Base-by-base conservation (phyloP, 2,329 filamentous ascomycete genomes). In the Nemania bipapillata region DNA sequence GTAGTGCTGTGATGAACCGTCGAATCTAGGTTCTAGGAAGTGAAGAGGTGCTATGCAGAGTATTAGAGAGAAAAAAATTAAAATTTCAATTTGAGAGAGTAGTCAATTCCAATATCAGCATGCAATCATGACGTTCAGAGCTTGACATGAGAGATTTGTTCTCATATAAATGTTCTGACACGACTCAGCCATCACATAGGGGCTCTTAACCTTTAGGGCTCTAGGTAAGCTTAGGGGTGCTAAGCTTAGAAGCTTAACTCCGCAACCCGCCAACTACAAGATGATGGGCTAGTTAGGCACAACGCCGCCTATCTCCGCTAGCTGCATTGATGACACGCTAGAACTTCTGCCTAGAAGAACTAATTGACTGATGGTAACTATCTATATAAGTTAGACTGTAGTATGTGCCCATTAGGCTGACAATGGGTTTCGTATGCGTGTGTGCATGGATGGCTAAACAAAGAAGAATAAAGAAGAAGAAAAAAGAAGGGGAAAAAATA, bases 281-380 rank as follows among this genome's bases (percentile, higher is more conserved):
- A 37, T 22, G 24, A 17, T 30, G 61, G 28, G 54, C 5, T 37
- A 63, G 30, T 49, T 32, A n/a, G 45, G 30, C 1, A 9, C 49
- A 63, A 26, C 17, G 4, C 8, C 40, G 42, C 53, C 53, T 65
- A 65, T 57, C 54, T 65, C 62, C 62, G 62, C 40, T 32, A 24
- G 32, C n/a, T 42, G 54, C 60, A 54, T n/a, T 63, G 37, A 37
- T 37, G 32, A 47, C 30, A 12, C 50, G 26, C 60, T 37, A 56
- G 24, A 26, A 50, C 20, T 55, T 55, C 40, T 63, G 59, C 49
- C 45, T 59, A 35, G 40, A 15, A 45, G 40, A n/a, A 11, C 37
- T 32, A 11, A 45, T 45, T 40, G 17, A 2, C 40, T 45, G 20
- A 40, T 12, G 28, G 6, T 12, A 40, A 40, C 9, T 40, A 35